Evolutionary conservation across 2,329 filamentous ascomycete species (phyloP).

Genomic region (Calonectria pteridis): DNA sequence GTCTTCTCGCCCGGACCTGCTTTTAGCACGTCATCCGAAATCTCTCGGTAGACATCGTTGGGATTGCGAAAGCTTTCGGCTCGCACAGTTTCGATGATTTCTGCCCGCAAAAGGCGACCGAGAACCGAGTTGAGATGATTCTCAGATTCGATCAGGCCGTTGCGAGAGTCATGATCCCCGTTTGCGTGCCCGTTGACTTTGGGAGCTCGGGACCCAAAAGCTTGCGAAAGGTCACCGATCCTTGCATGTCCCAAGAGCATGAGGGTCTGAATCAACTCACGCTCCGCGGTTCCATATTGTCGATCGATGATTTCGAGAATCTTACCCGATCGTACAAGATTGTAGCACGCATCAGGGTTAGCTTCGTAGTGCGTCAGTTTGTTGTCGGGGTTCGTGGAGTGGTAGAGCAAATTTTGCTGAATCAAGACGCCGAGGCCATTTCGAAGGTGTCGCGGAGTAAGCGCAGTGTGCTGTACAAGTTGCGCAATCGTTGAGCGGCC

Average conservation of each 20-base stretch:
- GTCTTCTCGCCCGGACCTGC: slow-evolving; percentile 57
- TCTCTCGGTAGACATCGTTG: slow-evolving; percentile 70
- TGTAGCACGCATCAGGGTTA: slow-evolving; percentile 84
- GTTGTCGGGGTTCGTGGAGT: slow-evolving; percentile 73
- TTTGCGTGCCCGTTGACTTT: slow-evolving; percentile 52
- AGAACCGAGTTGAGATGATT: slow-evolving; percentile 64
- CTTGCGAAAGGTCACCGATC: slow-evolving; percentile 76
- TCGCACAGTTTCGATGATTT: slow-evolving; percentile 75
- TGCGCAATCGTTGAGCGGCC: slow-evolving; percentile 81
- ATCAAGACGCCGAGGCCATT: slow-evolving; percentile 87
- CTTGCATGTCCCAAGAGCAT: slow-evolving; percentile 83
- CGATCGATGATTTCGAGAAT: slow-evolving; percentile 81
- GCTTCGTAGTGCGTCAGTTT: slow-evolving; percentile 84
- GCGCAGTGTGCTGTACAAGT: slow-evolving; percentile 77
- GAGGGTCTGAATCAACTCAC: slow-evolving; percentile 80
- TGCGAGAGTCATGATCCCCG: slow-evolving; percentile 47
- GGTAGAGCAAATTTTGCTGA: slow-evolving; percentile 88
- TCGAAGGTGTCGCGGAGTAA: slow-evolving; percentile 81
- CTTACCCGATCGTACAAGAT: slow-evolving; percentile 83
- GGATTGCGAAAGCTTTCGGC: slow-evolving; percentile 69
- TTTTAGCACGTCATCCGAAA: slow-evolving; percentile 73
- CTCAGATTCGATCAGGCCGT: slow-evolving; percentile 57
- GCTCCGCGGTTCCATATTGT: slow-evolving; percentile 80
- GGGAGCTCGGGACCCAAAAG: slow-evolving; percentile 61
- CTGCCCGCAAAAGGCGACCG: slow-evolving; percentile 70